These are phyloP conservation scores for Vickermania spadyakhi DNA, from an alignment of 208 protist species.

Conservation along the genomic window DNA sequence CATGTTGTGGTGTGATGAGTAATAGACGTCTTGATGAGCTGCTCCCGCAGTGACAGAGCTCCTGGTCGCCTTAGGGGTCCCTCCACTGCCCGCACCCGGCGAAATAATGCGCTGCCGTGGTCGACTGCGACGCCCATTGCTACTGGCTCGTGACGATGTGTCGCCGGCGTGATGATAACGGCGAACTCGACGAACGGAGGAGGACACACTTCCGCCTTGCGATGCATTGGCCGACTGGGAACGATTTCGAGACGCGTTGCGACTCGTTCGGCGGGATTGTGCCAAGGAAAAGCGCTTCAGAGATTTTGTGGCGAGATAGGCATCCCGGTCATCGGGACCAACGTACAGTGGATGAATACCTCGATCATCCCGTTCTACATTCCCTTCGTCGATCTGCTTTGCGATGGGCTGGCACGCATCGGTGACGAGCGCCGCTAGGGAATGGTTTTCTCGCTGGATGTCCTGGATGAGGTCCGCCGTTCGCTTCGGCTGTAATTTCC, in stretches of 20 bases:
- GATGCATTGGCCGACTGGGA: constrained; percentile 12
- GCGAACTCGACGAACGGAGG: not conserved
- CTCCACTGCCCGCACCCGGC: not conserved
- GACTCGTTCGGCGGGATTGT: constrained; percentile 65
- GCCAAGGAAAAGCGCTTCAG: constrained; percentile 62
- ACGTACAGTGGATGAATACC: constrained; percentile 71
- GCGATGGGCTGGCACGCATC: constrained; percentile 66
- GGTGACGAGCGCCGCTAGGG: constrained; percentile 60
- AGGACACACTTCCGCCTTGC: not conserved
- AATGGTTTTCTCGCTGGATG: constrained; percentile 43
- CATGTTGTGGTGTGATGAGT: too few species aligned
- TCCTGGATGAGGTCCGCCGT: constrained; percentile 21
- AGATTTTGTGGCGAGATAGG: constrained; percentile 77
- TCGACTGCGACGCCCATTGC: not conserved
- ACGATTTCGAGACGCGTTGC: constrained; percentile 11
- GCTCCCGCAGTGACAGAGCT: too few species aligned
- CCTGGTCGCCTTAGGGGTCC: not conserved
- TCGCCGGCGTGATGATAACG: constrained; percentile 4
- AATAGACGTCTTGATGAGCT: too few species aligned
- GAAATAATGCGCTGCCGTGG: not conserved
- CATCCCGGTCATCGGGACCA: constrained; percentile 76
- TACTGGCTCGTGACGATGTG: not conserved
- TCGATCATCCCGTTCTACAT: constrained; percentile 43
- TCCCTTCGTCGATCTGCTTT: constrained; percentile 39
- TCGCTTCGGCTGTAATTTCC: constrained; percentile 42